These are phyloP conservation scores for Solioccasus polychromus DNA, from an alignment of 768 basidiomycete genomes.

Conservation along the genomic window DNA sequence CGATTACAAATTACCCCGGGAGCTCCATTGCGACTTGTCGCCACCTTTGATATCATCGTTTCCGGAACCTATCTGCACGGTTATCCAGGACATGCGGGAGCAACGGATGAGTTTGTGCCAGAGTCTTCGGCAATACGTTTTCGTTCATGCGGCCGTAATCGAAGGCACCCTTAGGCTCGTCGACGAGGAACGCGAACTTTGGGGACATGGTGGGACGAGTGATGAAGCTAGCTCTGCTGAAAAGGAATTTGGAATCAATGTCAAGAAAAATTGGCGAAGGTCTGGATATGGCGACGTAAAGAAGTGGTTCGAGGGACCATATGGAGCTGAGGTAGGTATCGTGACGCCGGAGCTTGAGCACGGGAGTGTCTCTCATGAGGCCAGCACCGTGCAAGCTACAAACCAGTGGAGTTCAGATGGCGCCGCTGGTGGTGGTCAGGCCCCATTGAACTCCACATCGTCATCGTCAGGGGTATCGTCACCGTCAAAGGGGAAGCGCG, in stretches of 20 bases:
- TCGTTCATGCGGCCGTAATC: constrained; percentile 83
- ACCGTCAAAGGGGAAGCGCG: constrained; percentile 55
- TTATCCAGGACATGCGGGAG: constrained; percentile 92
- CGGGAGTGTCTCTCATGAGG: constrained; percentile 1
- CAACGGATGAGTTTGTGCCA: constrained; percentile 97
- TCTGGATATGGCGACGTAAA: constrained; percentile 16
- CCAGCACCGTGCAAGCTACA: neutral
- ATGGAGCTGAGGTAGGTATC: constrained; percentile 1
- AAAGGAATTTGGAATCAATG: constrained; percentile 1
- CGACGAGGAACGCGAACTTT: constrained; percentile 60
- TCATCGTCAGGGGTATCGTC: constrained; percentile 23
- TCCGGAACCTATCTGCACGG: constrained; percentile 73
- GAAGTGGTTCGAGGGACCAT: constrained; percentile 1
- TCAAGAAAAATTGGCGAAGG: constrained; percentile 16
- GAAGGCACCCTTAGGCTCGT: constrained; percentile 76
- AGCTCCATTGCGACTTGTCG: constrained; percentile 48
- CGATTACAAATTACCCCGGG: constrained; percentile 63
- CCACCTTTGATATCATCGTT: constrained; percentile 63
- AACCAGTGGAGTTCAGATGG: constrained; percentile 7
- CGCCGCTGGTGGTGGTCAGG: constrained; percentile 2
- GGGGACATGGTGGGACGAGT: constrained; percentile 23
- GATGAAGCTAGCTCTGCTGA: constrained; percentile 21
- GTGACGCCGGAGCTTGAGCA: constrained; percentile 1
- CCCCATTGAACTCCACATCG: constrained; percentile 6
- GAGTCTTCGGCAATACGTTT: constrained; percentile 91